These are phyloP conservation scores for Allomyces macrogynus DNA, from an alignment of 192 early-diverging fungal species.

Conservation along the genomic window DNA sequence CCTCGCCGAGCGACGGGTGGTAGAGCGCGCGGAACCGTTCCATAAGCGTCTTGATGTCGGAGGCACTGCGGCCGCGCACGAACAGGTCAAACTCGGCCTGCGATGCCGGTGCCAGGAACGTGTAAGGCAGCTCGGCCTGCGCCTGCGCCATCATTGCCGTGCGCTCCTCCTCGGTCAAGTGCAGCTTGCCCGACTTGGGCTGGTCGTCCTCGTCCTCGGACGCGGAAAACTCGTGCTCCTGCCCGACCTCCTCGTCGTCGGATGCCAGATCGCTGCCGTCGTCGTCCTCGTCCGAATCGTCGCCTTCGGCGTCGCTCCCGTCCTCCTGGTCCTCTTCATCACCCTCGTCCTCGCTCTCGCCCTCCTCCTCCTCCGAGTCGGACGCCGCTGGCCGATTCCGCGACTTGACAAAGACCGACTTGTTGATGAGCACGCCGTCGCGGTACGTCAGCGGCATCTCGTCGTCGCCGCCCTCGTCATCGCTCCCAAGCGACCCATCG, in stretches of 20 bases:
- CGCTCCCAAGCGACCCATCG: too few relatives aligned
- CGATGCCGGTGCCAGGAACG: slow-evolving; percentile 58
- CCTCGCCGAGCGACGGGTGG: slow-evolving; percentile 56
- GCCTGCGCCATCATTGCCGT: slow-evolving; percentile 13
- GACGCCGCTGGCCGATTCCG: slow-evolving; percentile 9
- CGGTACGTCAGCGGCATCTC: slow-evolving; percentile 20
- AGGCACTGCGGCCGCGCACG: slow-evolving; percentile 31
- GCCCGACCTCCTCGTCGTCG: slow-evolving; percentile 16
- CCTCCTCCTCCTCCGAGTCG: neutral
- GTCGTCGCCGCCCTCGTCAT: too few relatives aligned
- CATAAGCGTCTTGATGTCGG: slow-evolving; percentile 53
- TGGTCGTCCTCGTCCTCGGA: slow-evolving; percentile 18
- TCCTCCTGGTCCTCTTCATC: slow-evolving; percentile 34
- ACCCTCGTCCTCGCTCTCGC: slow-evolving; percentile 24
- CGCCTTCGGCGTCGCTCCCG: slow-evolving; percentile 29
- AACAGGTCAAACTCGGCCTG: slow-evolving; percentile 48
- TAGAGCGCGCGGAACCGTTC: slow-evolving; percentile 65
- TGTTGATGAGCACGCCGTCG: slow-evolving; percentile 29
- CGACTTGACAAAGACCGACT: slow-evolving; percentile 20
- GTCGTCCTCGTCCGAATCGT: slow-evolving; percentile 40
- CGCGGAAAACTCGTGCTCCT: slow-evolving; percentile 6
- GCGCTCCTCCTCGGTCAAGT: neutral
- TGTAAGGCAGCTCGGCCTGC: slow-evolving; percentile 49
- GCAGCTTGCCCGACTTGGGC: slow-evolving; percentile 7
- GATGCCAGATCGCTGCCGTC: slow-evolving; percentile 19